Conservation (phyloP, 257 asterid species). For the Gentiana dahurica region DNA sequence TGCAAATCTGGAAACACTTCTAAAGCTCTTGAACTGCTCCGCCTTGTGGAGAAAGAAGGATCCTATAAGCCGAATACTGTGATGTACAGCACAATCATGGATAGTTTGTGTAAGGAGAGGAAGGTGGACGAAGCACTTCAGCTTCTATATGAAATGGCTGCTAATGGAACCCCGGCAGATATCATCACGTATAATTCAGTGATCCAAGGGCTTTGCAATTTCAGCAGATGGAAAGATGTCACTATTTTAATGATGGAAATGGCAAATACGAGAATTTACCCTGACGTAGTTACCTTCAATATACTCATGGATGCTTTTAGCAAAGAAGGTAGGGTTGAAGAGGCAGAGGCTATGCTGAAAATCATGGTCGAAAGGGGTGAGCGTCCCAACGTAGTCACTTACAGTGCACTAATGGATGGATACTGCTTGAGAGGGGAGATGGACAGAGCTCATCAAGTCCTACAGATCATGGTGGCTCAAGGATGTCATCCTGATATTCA, state of each 20-base stretch:
- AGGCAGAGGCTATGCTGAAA: background rate
- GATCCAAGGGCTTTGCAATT: constrained; percentile 19
- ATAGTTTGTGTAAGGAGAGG: constrained; percentile 14
- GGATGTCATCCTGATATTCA: background rate
- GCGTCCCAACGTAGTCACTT: background rate
- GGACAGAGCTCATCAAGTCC: background rate
- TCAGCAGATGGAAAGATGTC: constrained; percentile 11
- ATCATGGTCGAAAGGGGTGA: background rate
- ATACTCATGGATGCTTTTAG: constrained; percentile 11
- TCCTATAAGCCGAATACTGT: constrained; percentile 10
- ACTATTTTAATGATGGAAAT: constrained; percentile 6
- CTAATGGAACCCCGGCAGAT: constrained; percentile 3
- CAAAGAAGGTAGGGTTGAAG: constrained; percentile 9
- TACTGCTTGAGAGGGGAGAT: constrained; percentile 5
- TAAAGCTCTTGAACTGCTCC: constrained; percentile 13
- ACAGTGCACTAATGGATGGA: constrained; percentile 1
- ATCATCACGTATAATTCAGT: constrained; percentile 10
- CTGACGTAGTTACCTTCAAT: constrained; percentile 6
- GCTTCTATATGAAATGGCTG: constrained; percentile 14
- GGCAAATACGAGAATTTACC: background rate
- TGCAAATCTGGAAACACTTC: constrained; percentile 22
- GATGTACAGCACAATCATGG: constrained; percentile 7
- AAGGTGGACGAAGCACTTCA: constrained; percentile 12
- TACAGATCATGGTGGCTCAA: background rate
- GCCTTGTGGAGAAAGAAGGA: background rate